phyloP scores from a whole-genome alignment of 352 stramenopile genomes.

The Thalassiosira exigua region DNA sequence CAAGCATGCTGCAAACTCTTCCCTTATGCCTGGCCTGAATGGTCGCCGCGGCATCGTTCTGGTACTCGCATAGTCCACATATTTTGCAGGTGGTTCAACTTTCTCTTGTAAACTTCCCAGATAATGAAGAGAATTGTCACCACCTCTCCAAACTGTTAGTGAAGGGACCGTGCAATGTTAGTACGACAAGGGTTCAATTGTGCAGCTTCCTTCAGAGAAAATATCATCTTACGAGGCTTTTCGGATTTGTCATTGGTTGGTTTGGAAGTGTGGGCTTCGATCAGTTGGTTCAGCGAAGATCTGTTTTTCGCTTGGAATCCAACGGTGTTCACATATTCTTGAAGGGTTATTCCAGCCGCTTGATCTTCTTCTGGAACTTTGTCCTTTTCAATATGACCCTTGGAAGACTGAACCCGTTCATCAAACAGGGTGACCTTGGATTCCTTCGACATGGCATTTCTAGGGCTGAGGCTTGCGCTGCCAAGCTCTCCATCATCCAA shows the following conservation, averaged over 20 bases:
- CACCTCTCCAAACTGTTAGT: conserved; percentile 21
- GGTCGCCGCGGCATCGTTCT: conserved; percentile 37
- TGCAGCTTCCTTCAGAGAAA: too few species aligned
- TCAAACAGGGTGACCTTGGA: conserved; percentile 50
- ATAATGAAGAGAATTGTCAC: conserved; percentile 24
- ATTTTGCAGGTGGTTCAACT: conserved; percentile 42
- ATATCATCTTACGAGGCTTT: conserved; percentile 28
- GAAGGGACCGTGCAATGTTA: too few species aligned
- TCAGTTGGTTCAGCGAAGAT: conserved; percentile 59
- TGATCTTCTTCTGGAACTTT: conserved; percentile 37
- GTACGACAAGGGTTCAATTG: too few species aligned
- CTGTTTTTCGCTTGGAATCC: conserved; percentile 67
- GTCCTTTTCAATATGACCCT: conserved; percentile 16
- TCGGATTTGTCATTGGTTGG: conserved; percentile 18
- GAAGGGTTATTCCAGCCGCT: conserved; percentile 28
- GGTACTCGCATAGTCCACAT: conserved; percentile 58
- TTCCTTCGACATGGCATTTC: conserved; percentile 40
- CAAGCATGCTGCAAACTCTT: conserved; percentile 54
- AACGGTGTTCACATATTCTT: conserved; percentile 62
- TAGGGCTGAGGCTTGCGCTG: conserved; percentile 23
- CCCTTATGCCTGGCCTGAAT: conserved; percentile 35
- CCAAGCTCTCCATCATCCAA: conserved; percentile 43
- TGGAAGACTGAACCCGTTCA: conserved; percentile 56
- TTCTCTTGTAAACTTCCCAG: conserved; percentile 55
- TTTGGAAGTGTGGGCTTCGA: conserved; percentile 39